These are phyloP conservation scores for Lepidium africanum DNA, from an alignment of 345 rosid species.

Conservation along the genomic window DNA sequence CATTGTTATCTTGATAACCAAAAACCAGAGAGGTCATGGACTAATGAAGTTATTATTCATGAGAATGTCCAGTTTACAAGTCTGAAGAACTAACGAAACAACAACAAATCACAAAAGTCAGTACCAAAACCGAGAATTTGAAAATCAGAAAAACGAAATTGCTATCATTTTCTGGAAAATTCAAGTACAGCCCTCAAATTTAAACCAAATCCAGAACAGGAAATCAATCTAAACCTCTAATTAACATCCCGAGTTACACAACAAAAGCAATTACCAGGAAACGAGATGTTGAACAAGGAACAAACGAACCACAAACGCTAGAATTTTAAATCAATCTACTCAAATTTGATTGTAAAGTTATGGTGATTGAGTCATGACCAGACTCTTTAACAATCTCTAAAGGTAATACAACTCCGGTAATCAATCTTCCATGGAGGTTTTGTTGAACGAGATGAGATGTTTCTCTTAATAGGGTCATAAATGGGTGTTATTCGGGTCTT, in stretches of 20 bases:
- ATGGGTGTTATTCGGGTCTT: too few relatives aligned
- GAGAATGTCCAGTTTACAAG: conserved; percentile 3
- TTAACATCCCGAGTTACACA: conserved; percentile 3
- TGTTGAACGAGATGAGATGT: too few relatives aligned
- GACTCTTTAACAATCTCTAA: too few relatives aligned
- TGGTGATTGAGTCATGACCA: too few relatives aligned
- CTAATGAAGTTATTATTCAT: conserved; percentile 31
- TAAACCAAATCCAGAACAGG: neutral
- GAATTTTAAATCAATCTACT: neutral
- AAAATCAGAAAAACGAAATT: neutral
- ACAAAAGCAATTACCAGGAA: conserved; percentile 6
- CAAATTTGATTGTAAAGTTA: too few relatives aligned
- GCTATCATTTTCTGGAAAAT: neutral
- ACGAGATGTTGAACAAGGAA: neutral
- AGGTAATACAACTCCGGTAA: too few relatives aligned
- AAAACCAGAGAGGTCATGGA: conserved; percentile 30
- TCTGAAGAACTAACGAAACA: conserved; percentile 8
- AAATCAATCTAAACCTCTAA: neutral
- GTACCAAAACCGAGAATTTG: neutral
- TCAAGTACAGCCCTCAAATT: neutral
- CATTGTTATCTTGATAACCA: conserved; percentile 45
- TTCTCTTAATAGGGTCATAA: too few relatives aligned
- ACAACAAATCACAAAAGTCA: conserved; percentile 10
- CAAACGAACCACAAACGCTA: neutral
- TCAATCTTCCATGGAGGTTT: too few relatives aligned